These are phyloP conservation scores for Coprinopsis strossmayeri DNA, from an alignment of 768 basidiomycete genomes.

Conservation along the genomic window DNA sequence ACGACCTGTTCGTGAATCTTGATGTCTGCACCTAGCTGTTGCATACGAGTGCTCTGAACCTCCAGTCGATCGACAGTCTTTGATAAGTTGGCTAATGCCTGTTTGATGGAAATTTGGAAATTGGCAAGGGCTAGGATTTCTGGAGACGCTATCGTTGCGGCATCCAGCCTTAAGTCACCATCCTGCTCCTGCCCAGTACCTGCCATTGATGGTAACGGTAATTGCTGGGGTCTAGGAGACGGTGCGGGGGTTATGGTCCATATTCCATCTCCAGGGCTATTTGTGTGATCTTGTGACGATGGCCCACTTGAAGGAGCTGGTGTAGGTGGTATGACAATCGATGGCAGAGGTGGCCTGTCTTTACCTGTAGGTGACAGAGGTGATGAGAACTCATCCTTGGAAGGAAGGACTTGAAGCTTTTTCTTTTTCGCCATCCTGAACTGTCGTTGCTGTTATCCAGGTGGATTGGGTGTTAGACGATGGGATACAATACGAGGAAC, in stretches of 20 bases:
- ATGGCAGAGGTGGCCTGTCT: conserved; percentile 16
- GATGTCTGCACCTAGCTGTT: conserved; percentile 36
- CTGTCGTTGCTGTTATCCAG: too few species aligned
- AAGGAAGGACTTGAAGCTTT: too few species aligned
- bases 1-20: conserved; percentile 39
- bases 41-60: conserved; percentile 38
- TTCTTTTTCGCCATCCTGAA: conserved; percentile 1
- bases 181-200: neutral
- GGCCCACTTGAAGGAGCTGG: conserved; percentile 9
- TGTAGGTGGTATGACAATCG: conserved; percentile 21
- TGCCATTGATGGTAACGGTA: conserved; percentile 2
- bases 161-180: conserved; percentile 8
- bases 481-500: too few species aligned
- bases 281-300: conserved; percentile 3
- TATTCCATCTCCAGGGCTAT: neutral
- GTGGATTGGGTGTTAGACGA: too few species aligned
- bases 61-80: conserved; percentile 39
- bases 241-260: conserved; percentile 5
- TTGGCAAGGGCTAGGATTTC: conserved; percentile 37
- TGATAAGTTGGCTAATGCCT: conserved; percentile 32
- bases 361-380: neutral
- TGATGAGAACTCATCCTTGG: neutral
- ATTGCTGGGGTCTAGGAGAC: conserved; percentile 6
- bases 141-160: conserved; percentile 21
- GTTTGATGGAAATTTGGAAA: conserved; percentile 40